Base-by-base conservation (phyloP, 2,329 filamentous ascomycete species). In the Verticillium tricorpus region DNA sequence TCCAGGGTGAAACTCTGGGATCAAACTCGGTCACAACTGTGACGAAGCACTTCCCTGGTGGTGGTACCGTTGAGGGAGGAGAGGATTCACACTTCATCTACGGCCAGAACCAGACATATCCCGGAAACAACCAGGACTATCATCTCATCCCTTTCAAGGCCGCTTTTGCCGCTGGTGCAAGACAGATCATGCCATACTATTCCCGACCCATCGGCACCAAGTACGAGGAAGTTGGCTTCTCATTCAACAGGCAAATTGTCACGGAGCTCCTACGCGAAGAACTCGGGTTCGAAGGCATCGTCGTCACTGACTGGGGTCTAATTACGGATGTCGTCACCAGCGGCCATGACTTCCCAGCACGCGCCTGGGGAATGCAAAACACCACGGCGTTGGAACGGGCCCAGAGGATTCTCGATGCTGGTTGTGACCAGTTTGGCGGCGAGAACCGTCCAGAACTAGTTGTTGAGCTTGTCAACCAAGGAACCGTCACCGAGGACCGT, bases 41-140 rank as follows among this genome's bases (percentile, higher is more conserved):
- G 1, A 82, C 81, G 0, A 84, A 84, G 69, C 81, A 85, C 64
- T 84, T 85, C 65, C 81, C 82, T 0, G 82, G 82, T 5, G 80
- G 76, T 8, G 82, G 82, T 0, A 76, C 81, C 0, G 74, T 79
- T 66, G 70, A 80, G 61, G 70, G 80, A 56, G 82, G 82, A 22
- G 79, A 83, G 56, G 82, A 84, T 65, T 77, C 79, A 17, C 82
- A 84, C 60, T 84, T 84, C 63, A 69, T 69, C 0, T 83, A 83
- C 61, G 82, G 82, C 35, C 81, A 82, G 67, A 81, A 84, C 60
- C 72, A 76, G 62, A 78, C 77, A 0, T 85, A 83, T 57, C 82
- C 81, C 0, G 82, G 81, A 1, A 67, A 77, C 45, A 82, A 83
- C 62, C 72, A 81, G 11, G 79, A 82, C 1, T 74, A 83, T 61